Base-by-base conservation (phyloP, 352 stramenopile genomes). In the Globisporangium emineosum region DNA sequence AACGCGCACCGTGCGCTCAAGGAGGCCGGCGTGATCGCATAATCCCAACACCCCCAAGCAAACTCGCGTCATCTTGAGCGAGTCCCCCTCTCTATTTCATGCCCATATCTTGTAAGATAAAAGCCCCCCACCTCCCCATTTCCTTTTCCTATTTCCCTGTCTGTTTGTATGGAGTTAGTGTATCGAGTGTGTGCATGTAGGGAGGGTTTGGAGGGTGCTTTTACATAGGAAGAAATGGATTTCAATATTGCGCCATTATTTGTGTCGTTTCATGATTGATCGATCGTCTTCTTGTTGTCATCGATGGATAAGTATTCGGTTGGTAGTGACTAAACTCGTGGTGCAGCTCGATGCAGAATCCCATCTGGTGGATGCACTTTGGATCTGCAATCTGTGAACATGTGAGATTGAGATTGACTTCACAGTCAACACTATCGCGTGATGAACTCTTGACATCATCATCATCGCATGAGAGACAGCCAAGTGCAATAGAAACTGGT, bases 1-100 rank as follows among this genome's bases (percentile, higher is more conserved):
- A 90, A 89, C 51, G 84, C 83, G 2, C 78, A 94, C 68, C 77
- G 76, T 19, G 86, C 83, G 66, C 76, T 94, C 29, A 80, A 92
- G 73, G 78, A 88, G 29, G 86, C 86, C 5, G 86, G 86, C 37
- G 81, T 92, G 65, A 74, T 92, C 54, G 86, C 84, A 25, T 93
- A 78, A 81, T 60, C 69, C 30, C 55, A 33, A 27, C 37, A 55
- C 19, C 17, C 45, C 45, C 32, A 37, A 40, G 45, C 54, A 51
- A 60, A 40, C 58, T 63, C 51, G 37, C 63, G 23, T 13, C 67
- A 23, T 53, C 42, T 60, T 55, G 27, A 37, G 50, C 2, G 43
- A 50, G 43, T 50, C n/a, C n/a, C 9, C 43, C 15, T 74, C 57
- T 61, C 56, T 62, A 62, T 62, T 62, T 62, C 56, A 62, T 62